Percentiles rank a stretch among this genome's conserved stretches.
Conservation (phyloP, 106 monocot genomes). For the Platanthera guangdongensis region DNA sequence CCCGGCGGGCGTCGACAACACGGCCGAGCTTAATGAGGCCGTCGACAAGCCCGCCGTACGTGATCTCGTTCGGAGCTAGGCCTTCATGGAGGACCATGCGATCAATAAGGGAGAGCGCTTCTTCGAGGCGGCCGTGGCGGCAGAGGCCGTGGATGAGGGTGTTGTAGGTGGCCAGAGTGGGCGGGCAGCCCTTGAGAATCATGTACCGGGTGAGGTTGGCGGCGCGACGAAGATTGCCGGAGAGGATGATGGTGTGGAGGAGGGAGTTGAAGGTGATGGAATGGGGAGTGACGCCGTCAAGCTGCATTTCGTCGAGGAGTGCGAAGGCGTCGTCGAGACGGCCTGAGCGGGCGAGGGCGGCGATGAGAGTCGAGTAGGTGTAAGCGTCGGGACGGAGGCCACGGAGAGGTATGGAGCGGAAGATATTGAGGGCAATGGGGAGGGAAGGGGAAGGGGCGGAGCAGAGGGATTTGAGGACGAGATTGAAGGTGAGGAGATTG, state of each 20-base stretch:
- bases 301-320: slow-evolving; percentile 50
- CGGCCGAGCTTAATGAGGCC: slow-evolving; percentile 50
- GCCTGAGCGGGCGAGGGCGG: slow-evolving; percentile 23
- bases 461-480: slow-evolving; percentile 44
- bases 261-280: slow-evolving; percentile 62
- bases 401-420: slow-evolving; percentile 4
- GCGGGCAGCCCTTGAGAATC: slow-evolving; percentile 76
- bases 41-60: slow-evolving; percentile 61
- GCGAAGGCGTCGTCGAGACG: slow-evolving; percentile 42
- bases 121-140: slow-evolving; percentile 36
- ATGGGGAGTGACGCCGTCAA: slow-evolving; percentile 41
- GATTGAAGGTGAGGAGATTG: slow-evolving; percentile 51
- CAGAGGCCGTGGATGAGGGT: slow-evolving; percentile 70
- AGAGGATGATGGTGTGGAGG: slow-evolving; percentile 30
- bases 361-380: slow-evolving; percentile 42
- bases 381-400: slow-evolving; percentile 34
- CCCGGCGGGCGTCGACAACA: slow-evolving; percentile 31
- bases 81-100: slow-evolving; percentile 48
- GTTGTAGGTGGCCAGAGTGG: slow-evolving; percentile 74
- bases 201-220: slow-evolving; percentile 52
- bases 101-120: slow-evolving; percentile 40
- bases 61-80: slow-evolving; percentile 45
- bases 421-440: slow-evolving; percentile 28
- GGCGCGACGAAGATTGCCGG: slow-evolving; percentile 46
- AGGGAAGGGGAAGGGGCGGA: slow-evolving; percentile 11